Conservation (phyloP, 805 yeast genomes). For the Teunomyces funiuensis region DNA sequence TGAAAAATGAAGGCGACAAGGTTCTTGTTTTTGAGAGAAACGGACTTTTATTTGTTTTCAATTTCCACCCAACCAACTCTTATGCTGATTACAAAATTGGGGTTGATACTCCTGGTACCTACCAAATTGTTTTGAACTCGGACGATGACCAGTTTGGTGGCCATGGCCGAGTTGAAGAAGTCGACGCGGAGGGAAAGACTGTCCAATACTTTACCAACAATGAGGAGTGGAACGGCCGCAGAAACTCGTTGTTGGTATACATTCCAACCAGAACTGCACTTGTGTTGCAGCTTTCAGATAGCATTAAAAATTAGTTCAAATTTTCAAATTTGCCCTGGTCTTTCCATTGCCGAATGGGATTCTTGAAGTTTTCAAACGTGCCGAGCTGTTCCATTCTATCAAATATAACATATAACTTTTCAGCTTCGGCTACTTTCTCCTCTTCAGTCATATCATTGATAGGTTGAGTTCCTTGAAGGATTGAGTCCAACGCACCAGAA, state of each 20-base stretch:
- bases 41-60: slow-evolving; percentile 80
- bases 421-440: slow-evolving; percentile 47
- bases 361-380: slow-evolving; percentile 33
- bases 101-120: slow-evolving; percentile 76
- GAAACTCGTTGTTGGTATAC: slow-evolving; percentile 72
- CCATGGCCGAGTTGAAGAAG: slow-evolving; percentile 57
- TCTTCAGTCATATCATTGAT: slow-evolving; percentile 32
- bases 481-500: slow-evolving; percentile 3
- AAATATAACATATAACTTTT: slow-evolving; percentile 39
- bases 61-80: slow-evolving; percentile 84
- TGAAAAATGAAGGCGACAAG: slow-evolving; percentile 87
- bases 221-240: slow-evolving; percentile 76
- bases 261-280: slow-evolving; percentile 70
- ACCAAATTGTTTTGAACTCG: slow-evolving; percentile 70
- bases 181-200: slow-evolving; percentile 40
- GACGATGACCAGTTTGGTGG: slow-evolving; percentile 80
- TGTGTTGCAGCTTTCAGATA: slow-evolving; percentile 24
- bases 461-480: background rate
- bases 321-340: slow-evolving; percentile 16
- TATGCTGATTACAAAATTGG: slow-evolving; percentile 88
- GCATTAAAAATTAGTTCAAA: slow-evolving; percentile 3
- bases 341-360: slow-evolving; percentile 41
- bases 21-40: slow-evolving; percentile 86
- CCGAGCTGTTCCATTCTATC: slow-evolving; percentile 41
- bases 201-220: slow-evolving; percentile 68